Conservation (phyloP, 495 filamentous ascomycete genomes). For the Aspergillus wentii region DNA sequence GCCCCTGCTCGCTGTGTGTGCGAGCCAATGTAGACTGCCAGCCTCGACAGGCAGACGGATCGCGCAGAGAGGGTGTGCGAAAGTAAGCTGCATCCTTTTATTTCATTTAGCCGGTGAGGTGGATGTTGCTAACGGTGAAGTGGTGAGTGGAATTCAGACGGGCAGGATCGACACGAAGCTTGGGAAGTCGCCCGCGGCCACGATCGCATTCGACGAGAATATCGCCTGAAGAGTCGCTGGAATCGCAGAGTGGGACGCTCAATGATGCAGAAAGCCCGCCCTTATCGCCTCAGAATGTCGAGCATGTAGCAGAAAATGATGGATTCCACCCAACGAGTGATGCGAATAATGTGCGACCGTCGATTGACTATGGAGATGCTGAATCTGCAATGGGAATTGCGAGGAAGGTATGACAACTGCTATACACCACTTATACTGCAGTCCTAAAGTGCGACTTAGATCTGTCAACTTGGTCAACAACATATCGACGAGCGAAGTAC, state of each 20-base stretch:
- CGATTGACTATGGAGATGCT: conserved; percentile 16
- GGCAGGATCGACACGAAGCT: background rate
- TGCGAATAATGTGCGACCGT: background rate
- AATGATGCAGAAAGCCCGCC: background rate
- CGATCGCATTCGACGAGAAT: background rate
- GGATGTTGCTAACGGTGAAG: background rate
- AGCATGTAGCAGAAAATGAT: background rate
- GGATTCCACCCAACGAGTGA: background rate
- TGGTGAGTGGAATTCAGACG: no score
- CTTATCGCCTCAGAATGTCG: background rate
- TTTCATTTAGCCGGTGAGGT: background rate
- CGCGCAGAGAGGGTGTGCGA: conserved; percentile 2
- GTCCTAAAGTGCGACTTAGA: no score
- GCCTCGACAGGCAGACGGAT: conserved; percentile 3
- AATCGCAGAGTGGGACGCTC: background rate
- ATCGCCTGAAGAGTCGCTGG: background rate
- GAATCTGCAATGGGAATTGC: conserved; percentile 23
- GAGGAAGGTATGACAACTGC: no score
- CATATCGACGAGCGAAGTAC: conserved; percentile 20
- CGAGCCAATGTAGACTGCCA: conserved; percentile 21
- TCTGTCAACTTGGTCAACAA: conserved; percentile 17
- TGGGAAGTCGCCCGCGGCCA: no score
- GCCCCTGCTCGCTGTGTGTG: conserved; percentile 24
- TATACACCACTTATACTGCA: no score
- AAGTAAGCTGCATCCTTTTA: conserved; percentile 4